Base-by-base conservation (phyloP, 768 basidiomycete genomes). In the Hygrophoropsis aurantiaca region DNA sequence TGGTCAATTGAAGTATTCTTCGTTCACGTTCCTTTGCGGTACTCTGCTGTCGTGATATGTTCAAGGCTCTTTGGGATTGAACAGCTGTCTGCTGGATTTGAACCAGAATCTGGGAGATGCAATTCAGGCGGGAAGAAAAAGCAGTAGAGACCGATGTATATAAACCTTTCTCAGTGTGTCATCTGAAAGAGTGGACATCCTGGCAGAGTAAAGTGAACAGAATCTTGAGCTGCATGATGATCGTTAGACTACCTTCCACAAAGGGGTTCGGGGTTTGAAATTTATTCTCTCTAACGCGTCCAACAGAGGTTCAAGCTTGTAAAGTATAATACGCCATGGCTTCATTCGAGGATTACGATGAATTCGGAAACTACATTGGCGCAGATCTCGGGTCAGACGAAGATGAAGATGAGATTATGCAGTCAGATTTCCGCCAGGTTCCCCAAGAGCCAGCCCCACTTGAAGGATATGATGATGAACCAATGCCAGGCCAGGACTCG, bases 321-420 rank as follows among this genome's bases (percentile, higher is more conserved):
- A 6, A 30, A 30, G 27, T 6, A 30, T 13, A 30, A 30, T 6
- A 30, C 30, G 53, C 44, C 39, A 82, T 82, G 80, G 78, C 75
- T 33, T 82, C 80, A 23, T 71, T 79, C 49, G 77, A 90, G 56
- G 89, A 91, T 64, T 91, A 91, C 59, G 89, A 91, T 59, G 90
- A 97, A 72, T 95, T 95, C 62, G 94, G 94, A 56, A 97, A 97
- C 77, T 97, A 97, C 70, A 94, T 97, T 64, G 94, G 94, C 51
- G 92, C 84, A 20, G 94, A 95, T 74, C 73, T 95, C 40, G 92
- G 90, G 58, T 95, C 93, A 26, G 44, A 35, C 16, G 40, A 30
- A 23, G 49, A 51, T 42, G 63, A 62, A 54, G 85, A 80, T 47
- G 81, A 80, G 46, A 58, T 75, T 41, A 74, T 74, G 52, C 82